A percentile compares a stretch with the other conserved stretches of the same genome.
These are phyloP conservation scores for Yarrowia deformans DNA, from an alignment of 805 yeast genomes.

Conservation along the genomic window DNA sequence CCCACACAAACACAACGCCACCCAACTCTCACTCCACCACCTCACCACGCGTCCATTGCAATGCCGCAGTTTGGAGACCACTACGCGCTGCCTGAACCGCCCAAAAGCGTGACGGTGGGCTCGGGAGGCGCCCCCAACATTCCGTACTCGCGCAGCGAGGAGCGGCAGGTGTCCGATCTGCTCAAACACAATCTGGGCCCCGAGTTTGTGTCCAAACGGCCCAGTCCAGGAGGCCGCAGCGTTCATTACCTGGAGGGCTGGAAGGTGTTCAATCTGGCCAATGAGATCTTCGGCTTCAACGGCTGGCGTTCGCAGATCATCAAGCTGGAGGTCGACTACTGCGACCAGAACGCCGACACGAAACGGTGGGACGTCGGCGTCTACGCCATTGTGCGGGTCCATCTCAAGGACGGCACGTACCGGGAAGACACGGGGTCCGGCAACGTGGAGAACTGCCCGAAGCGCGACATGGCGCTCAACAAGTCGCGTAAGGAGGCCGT, in stretches of 20 bases:
- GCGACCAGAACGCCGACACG: conserved; percentile 46
- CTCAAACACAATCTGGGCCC: conserved; percentile 48
- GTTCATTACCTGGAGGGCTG: conserved; percentile 77
- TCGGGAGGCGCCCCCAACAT: conserved; percentile 15
- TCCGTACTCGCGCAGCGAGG: conserved; percentile 25
- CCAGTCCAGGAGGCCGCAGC: conserved; percentile 62
- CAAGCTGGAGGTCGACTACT: conserved; percentile 62
- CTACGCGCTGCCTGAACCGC: conserved; percentile 34
- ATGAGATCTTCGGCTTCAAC: conserved; percentile 77
- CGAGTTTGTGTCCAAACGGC: conserved; percentile 57
- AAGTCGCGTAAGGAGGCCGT: conserved; percentile 85
- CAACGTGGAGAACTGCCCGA: conserved; percentile 59
- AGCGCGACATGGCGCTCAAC: conserved; percentile 73
- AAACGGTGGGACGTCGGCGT: conserved; percentile 44
- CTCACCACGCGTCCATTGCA: background rate
- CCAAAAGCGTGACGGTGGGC: conserved; percentile 7
- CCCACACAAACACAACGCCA: background rate
- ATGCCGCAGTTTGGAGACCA: conserved; percentile 38
- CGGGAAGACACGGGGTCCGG: conserved; percentile 84
- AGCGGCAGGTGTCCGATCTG: conserved; percentile 24
- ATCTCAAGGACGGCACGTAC: conserved; percentile 79
- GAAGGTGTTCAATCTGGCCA: conserved; percentile 74
- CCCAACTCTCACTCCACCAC: background rate
- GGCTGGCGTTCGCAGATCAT: conserved; percentile 77
- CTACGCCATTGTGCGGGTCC: conserved; percentile 63